A percentile compares a stretch with the other conserved stretches of the same genome.
These are phyloP conservation scores for Leccinum broughii DNA, from an alignment of 768 basidiomycete species.

Conservation along the genomic window DNA sequence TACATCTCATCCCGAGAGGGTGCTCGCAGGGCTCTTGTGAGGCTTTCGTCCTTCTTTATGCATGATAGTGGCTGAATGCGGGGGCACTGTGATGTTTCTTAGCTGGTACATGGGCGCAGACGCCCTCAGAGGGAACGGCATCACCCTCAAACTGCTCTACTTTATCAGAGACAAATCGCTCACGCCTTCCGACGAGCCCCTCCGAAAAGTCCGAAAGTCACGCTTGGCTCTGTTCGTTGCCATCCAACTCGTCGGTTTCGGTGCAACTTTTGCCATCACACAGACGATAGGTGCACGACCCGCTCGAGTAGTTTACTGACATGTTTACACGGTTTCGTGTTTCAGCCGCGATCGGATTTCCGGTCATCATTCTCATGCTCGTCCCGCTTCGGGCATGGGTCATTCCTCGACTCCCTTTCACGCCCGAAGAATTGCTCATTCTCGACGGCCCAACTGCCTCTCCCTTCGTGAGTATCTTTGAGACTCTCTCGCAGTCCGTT, in stretches of 20 bases:
- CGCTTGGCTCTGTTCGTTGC: constrained; percentile 69
- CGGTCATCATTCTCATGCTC: constrained; percentile 81
- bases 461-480: constrained; percentile 62
- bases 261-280: constrained; percentile 56
- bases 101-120: constrained; percentile 94
- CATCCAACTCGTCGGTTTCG: constrained; percentile 82
- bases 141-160: constrained; percentile 78
- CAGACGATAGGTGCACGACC: constrained; percentile 75
- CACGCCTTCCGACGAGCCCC: constrained; percentile 65
- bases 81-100: not conserved
- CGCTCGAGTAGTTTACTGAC: not conserved
- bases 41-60: constrained; percentile 16
- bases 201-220: constrained; percentile 71
- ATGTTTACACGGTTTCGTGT: constrained; percentile 35
- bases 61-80: not conserved
- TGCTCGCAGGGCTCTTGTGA: constrained; percentile 85
- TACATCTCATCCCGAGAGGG: constrained; percentile 81
- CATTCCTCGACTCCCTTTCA: constrained; percentile 78
- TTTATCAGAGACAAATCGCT: constrained; percentile 71
- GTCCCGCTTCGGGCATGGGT: constrained; percentile 72
- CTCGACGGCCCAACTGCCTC: constrained; percentile 92
- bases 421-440: constrained; percentile 71
- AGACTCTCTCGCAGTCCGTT: not conserved
- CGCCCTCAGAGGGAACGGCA: constrained; percentile 77
- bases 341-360: constrained; percentile 86